Percentiles rank a stretch among this genome's conserved stretches.
Evolutionary conservation across 2,329 filamentous ascomycete species (phyloP).

Genomic region (Magnaporthiopsis poae): DNA sequence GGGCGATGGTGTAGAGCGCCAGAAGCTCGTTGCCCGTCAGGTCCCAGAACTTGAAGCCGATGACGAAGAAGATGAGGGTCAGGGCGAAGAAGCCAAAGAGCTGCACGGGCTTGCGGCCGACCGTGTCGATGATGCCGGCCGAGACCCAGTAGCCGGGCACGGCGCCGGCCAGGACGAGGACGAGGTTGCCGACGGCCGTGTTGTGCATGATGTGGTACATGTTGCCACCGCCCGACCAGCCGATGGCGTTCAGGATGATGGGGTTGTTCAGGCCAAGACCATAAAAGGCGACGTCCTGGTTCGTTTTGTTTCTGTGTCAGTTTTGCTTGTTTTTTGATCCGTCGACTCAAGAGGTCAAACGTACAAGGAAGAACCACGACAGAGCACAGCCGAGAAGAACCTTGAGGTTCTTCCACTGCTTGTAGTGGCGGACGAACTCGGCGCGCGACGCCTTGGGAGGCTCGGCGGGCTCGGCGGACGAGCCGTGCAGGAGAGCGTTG

Average conservation of each 20-base stretch:
- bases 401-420: slow-evolving; percentile 59
- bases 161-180: slow-evolving; percentile 67
- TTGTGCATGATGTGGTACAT: slow-evolving; percentile 64
- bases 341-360: not conserved
- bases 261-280: slow-evolving; percentile 68
- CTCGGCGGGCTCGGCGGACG: not conserved
- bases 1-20: slow-evolving; percentile 45
- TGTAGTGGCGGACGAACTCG: slow-evolving; percentile 65
- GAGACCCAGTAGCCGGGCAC: slow-evolving; percentile 78
- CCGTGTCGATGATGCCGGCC: slow-evolving; percentile 56
- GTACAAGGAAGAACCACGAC: slow-evolving; percentile 68
- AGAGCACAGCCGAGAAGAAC: slow-evolving; percentile 56
- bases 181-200: slow-evolving; percentile 68
- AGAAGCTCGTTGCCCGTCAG: slow-evolving; percentile 43
- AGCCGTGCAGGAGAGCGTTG: slow-evolving; percentile 26
- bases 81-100: slow-evolving; percentile 52
- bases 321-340: not conserved
- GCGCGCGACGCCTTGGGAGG: slow-evolving; percentile 45
- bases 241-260: slow-evolving; percentile 60
- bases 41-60: slow-evolving; percentile 52
- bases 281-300: slow-evolving; percentile 44
- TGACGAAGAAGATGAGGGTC: slow-evolving; percentile 50
- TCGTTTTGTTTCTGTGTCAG: not conserved
- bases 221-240: slow-evolving; percentile 45
- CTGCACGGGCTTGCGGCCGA: slow-evolving; percentile 72